phyloP scores from a whole-genome alignment of 305 asterid species.

The Lippia alba region DNA sequence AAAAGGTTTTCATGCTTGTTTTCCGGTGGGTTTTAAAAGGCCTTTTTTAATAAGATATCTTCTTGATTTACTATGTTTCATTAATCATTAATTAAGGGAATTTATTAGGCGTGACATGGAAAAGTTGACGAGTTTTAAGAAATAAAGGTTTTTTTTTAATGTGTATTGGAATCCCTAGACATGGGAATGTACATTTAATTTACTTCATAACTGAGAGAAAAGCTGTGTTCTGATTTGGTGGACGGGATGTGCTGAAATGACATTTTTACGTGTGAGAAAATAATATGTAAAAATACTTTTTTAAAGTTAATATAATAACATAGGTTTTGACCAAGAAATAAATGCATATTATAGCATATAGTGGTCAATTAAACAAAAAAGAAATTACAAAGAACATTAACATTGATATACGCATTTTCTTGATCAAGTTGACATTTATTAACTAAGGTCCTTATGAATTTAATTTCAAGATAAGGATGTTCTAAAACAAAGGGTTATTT shows the following conservation, averaged over 20 bases:
- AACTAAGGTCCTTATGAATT: too few species aligned
- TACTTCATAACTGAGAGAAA: constrained; percentile 35
- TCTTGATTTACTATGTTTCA: constrained; percentile 40
- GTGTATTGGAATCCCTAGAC: constrained; percentile 50
- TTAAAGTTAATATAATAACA: too few species aligned
- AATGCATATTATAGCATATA: neutral
- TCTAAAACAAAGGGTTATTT: too few species aligned
- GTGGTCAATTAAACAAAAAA: neutral
- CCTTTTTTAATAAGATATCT: constrained; percentile 3
- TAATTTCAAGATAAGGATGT: too few species aligned
- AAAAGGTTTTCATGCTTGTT: constrained; percentile 29
- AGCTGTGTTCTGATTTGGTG: constrained; percentile 47
- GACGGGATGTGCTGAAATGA: constrained; percentile 34
- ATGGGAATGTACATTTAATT: constrained; percentile 47
- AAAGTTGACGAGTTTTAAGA: constrained; percentile 37
- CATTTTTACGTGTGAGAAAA: neutral
- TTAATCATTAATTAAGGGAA: constrained; percentile 29
- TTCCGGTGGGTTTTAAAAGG: neutral
- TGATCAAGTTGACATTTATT: too few species aligned
- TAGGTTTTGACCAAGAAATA: too few species aligned
- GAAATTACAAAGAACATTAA: too few species aligned
- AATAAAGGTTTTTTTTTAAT: constrained; percentile 36
- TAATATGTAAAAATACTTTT: neutral
- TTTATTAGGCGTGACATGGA: constrained; percentile 69
- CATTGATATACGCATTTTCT: too few species aligned